phyloP scores from a whole-genome alignment of 2,329 filamentous ascomycete species.

The Stagonosporopsis tanaceti region DNA sequence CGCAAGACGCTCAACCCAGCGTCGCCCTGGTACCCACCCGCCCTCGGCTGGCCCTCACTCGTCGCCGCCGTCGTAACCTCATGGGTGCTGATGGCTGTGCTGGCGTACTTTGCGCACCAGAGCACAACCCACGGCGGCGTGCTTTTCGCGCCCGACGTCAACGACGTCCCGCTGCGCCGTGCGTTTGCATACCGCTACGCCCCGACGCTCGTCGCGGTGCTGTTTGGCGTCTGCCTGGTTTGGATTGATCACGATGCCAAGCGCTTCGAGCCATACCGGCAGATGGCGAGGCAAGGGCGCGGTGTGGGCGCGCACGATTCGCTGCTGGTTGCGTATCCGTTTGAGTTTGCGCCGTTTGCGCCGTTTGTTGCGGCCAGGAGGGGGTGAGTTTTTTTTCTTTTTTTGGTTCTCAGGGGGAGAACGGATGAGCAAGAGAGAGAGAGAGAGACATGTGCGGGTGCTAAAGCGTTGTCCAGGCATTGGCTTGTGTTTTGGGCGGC shows the following conservation, averaged over 20 bases:
- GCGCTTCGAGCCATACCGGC: conserved; percentile 66
- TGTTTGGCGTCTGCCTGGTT: conserved; percentile 64
- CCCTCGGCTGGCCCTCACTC: conserved; percentile 19
- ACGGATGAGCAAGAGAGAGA: too few species aligned
- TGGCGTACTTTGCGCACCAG: conserved; percentile 56
- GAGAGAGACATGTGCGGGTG: too few species aligned
- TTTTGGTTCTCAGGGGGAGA: too few species aligned
- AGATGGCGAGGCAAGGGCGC: conserved; percentile 54
- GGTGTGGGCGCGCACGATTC: conserved; percentile 58
- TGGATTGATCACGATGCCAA: conserved; percentile 68
- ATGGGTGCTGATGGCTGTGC: conserved; percentile 47
- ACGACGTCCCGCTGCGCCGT: conserved; percentile 52
- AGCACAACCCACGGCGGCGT: conserved; percentile 55
- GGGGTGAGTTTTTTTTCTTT: too few species aligned
- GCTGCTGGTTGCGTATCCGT: conserved; percentile 63
- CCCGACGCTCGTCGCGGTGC: conserved; percentile 62
- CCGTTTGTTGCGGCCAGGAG: conserved; percentile 29
- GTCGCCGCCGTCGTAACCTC: conserved; percentile 18
- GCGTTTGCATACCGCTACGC: conserved; percentile 55
- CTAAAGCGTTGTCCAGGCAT: conserved; percentile 49
- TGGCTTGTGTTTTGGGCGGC: conserved; percentile 61
- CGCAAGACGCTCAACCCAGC: conserved; percentile 2
- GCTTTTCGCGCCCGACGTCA: conserved; percentile 47
- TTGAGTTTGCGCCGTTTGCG: conserved; percentile 55
- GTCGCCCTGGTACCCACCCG: conserved; percentile 7